Evolutionary conservation across 257 asterid species (phyloP), one percentile per base, ranked within the genome.

Genomic region (Nicotiana noctiflora): DNA sequence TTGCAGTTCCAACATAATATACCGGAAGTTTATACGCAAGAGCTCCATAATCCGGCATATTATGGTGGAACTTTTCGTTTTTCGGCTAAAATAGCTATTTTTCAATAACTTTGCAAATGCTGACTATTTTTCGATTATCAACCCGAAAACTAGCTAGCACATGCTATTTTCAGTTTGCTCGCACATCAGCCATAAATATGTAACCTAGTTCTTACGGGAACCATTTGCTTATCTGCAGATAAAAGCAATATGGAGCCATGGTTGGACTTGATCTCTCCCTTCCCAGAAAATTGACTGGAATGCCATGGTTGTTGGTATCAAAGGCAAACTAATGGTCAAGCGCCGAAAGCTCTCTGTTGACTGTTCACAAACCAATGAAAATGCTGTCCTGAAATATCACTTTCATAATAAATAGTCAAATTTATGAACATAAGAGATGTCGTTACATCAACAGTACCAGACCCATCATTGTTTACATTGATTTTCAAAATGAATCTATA

Each of bases 241-340:
- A 40, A 40, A 40, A 40, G 12, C 49, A 40, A 8, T 40, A 40
- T 40, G 49, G 49, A 40, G 49, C 49, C 8, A 40, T 40, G 49
- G 75, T 59, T 84, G 9, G 89, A 88, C 59, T 80, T 86, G 52
- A 84, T 84, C 44, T 86, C 89, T 51, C 89, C 87, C 6, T 88
- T 88, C 27, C 89, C 88, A 2, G 89, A 88, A 88, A 82, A 84
- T 82, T 21, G 91, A 86, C 55, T 88, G 91, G 89, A 88, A 86
- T 63, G 89, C 86, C 79, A 88, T 88, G 91, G 91, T 86, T 15
- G 89, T 86, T 52, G 91, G 87, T 4, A 88, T 88, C 61, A 86
- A 88, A 83, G 85, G 89, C 56, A 79, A 88, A 31, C 86, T 82
- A 68, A 88, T 75, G 14, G 44, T 37, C 44, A 7, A 37, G 44